Percentiles rank a stretch among this genome's conserved stretches.
Conservation (phyloP, 441 rosid species). For the Erodium trifolium region DNA sequence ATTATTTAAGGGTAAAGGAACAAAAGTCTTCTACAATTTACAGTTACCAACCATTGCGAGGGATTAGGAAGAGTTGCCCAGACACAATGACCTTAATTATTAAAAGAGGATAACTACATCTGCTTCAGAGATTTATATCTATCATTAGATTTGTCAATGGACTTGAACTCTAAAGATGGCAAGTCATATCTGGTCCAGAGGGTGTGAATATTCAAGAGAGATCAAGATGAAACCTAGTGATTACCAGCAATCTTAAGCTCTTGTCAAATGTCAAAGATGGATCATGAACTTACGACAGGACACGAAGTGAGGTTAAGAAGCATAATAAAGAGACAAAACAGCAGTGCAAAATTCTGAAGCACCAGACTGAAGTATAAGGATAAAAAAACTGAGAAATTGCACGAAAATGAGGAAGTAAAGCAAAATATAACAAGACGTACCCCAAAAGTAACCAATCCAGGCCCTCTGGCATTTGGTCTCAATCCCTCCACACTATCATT, state of each 20-base stretch:
- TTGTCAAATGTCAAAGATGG: background rate
- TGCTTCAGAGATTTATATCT: background rate
- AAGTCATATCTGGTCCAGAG: background rate
- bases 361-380: background rate
- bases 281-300: background rate
- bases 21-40: background rate
- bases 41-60: background rate
- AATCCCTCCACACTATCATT: constrained; percentile 98
- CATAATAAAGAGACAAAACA: background rate
- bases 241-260: background rate
- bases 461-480: constrained; percentile 98
- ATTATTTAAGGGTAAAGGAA: background rate
- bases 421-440: constrained; percentile 36
- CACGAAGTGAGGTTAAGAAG: background rate
- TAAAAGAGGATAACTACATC: background rate
- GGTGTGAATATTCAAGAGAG: background rate
- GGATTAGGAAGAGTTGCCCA: background rate
- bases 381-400: background rate
- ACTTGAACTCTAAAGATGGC: background rate
- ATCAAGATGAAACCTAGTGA: background rate
- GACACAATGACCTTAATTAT: background rate
- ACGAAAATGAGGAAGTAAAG: background rate
- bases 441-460: constrained; percentile 96
- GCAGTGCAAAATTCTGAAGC: background rate
- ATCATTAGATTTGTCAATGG: background rate